Conservation (phyloP, 2,329 filamentous ascomycete genomes). For the Zalaria obscura region DNA sequence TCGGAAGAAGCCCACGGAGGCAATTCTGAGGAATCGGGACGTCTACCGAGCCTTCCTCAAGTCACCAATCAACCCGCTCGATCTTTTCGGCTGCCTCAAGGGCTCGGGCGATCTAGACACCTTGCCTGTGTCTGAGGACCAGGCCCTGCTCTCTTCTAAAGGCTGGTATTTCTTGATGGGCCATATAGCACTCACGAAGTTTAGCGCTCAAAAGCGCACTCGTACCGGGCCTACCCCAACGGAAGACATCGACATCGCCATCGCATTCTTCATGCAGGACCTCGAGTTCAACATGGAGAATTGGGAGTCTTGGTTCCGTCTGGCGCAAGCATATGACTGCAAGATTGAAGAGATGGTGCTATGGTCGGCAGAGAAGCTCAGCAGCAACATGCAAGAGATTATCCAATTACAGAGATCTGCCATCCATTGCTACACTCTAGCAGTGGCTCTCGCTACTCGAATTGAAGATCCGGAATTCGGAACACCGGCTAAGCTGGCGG, state of each 20-base stretch:
- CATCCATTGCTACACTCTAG: constrained; percentile 67
- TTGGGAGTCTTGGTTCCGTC: constrained; percentile 84
- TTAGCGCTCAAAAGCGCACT: constrained; percentile 63
- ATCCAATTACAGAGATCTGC: constrained; percentile 63
- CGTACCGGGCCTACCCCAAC: constrained; percentile 54
- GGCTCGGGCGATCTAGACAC: constrained; percentile 65
- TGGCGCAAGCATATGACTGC: constrained; percentile 77
- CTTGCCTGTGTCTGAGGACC: constrained; percentile 46
- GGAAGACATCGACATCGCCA: constrained; percentile 70
- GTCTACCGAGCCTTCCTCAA: constrained; percentile 72
- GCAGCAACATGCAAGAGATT: constrained; percentile 63
- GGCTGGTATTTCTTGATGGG: constrained; percentile 91
- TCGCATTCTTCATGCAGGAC: constrained; percentile 67
- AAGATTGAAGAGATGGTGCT: constrained; percentile 77
- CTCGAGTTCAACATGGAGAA: constrained; percentile 67
- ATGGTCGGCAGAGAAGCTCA: constrained; percentile 85
- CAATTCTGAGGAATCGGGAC: constrained; percentile 76
- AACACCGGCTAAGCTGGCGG: constrained; percentile 42
- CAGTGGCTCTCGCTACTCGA: constrained; percentile 46
- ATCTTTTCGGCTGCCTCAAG: constrained; percentile 65
- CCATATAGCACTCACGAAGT: constrained; percentile 77
- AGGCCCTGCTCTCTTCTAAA: constrained; percentile 55
- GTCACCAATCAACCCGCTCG: constrained; percentile 66
- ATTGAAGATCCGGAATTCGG: constrained; percentile 40
- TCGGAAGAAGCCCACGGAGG: constrained; percentile 57